These are phyloP conservation scores for Anisodus acutangulus DNA, from an alignment of 257 asterid species.

Conservation along the genomic window DNA sequence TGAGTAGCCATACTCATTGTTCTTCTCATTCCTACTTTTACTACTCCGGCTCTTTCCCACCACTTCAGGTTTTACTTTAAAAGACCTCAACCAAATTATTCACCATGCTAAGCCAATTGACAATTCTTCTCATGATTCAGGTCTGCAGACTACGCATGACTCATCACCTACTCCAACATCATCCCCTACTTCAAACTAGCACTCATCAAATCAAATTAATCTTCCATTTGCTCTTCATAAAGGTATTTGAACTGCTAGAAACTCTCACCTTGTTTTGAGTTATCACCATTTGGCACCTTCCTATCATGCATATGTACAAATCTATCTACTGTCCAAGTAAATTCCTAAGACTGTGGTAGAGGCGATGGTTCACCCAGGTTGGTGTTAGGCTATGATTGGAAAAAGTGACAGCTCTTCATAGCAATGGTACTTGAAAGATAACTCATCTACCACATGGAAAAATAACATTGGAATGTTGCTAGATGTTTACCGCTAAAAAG, in stretches of 20 bases:
- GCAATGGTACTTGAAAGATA: constrained; percentile 16
- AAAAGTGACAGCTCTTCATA: neutral
- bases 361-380: neutral
- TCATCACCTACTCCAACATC: constrained; percentile 12
- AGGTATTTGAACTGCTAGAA: neutral
- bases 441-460: constrained; percentile 13
- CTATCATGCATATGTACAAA: neutral
- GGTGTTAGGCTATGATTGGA: neutral
- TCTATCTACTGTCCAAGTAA: neutral
- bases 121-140: neutral
- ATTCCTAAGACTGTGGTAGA: neutral
- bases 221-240: constrained; percentile 11
- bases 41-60: neutral
- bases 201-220: constrained; percentile 6
- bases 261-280: constrained; percentile 8
- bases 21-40: neutral
- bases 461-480: neutral
- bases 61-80: neutral
- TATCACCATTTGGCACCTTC: neutral
- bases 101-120: neutral
- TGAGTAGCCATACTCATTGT: neutral
- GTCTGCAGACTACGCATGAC: neutral
- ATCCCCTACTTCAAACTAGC: neutral
- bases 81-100: constrained; percentile 1
- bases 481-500: neutral